Percentiles rank a stretch among this genome's conserved stretches.
These are phyloP conservation scores for Cryptococcus sp. DNA, from an alignment of 1,284 basidiomycete species.

Conservation along the genomic window DNA sequence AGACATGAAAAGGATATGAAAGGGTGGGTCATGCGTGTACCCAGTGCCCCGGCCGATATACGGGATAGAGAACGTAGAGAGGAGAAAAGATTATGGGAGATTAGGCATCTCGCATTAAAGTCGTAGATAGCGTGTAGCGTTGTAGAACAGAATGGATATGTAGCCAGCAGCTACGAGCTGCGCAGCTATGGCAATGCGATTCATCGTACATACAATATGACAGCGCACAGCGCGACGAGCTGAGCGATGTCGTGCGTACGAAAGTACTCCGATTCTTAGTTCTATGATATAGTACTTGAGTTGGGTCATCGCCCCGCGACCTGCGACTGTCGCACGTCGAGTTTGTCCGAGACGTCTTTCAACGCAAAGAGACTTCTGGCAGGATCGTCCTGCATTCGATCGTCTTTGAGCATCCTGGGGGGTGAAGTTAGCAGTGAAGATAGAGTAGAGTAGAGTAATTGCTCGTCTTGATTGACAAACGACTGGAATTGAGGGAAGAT, in stretches of 20 bases:
- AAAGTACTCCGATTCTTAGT: no score
- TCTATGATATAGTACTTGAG: not conserved
- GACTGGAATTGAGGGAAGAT: no score
- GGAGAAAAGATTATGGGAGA: slow-evolving; percentile 51
- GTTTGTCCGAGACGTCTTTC: slow-evolving; percentile 46
- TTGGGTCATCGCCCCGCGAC: not conserved
- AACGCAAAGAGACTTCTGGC: slow-evolving; percentile 58
- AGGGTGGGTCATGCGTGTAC: slow-evolving; percentile 61
- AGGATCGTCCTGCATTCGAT: slow-evolving; percentile 61
- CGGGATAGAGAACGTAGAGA: slow-evolving; percentile 40
- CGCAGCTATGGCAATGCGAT: no score
- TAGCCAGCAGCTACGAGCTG: no score
- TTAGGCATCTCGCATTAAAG: slow-evolving; percentile 44
- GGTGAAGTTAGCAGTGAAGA: not conserved
- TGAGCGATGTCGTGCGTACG: no score
- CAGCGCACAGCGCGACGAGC: no score
- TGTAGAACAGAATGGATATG: not conserved
- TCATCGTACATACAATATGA: no score
- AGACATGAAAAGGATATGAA: slow-evolving; percentile 78
- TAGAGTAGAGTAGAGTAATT: no score
- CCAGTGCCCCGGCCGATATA: slow-evolving; percentile 18
- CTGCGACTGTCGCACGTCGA: slow-evolving; percentile 29
- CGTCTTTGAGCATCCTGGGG: slow-evolving; percentile 69
- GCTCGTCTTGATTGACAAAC: no score
- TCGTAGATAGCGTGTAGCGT: slow-evolving; percentile 8